These are phyloP conservation scores for Blastobotrys parvus DNA, from an alignment of 805 yeast genomes.

Conservation along the genomic window DNA sequence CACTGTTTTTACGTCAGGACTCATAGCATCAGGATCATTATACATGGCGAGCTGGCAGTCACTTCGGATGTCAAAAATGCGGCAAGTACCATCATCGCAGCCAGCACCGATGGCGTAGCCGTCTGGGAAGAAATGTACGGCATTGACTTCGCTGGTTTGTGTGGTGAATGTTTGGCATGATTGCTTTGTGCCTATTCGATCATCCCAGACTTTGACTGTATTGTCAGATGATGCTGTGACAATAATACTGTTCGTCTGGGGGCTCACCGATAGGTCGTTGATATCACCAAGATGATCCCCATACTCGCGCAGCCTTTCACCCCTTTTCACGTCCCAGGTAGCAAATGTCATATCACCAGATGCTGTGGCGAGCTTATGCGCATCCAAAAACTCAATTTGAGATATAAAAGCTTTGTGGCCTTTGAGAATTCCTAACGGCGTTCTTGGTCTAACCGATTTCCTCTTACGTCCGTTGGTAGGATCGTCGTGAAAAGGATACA, in stretches of 20 bases:
- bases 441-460: constrained; percentile 16
- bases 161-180: constrained; percentile 35
- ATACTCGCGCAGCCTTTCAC: constrained; percentile 32
- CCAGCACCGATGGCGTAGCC: constrained; percentile 68
- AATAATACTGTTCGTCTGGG: constrained; percentile 45
- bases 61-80: constrained; percentile 67
- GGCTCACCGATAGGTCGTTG: constrained; percentile 53
- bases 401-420: constrained; percentile 82
- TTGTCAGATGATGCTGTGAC: constrained; percentile 71
- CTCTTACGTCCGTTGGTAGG: not conserved
- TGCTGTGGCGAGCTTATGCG: constrained; percentile 51
- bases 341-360: constrained; percentile 79
- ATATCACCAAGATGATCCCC: constrained; percentile 41
- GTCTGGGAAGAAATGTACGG: constrained; percentile 56
- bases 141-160: constrained; percentile 56
- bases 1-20: constrained; percentile 48
- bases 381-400: constrained; percentile 57
- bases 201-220: constrained; percentile 71
- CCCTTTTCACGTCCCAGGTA: constrained; percentile 69
- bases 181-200: constrained; percentile 39
- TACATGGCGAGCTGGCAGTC: constrained; percentile 60
- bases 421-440: constrained; percentile 48
- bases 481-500: constrained; percentile 35
- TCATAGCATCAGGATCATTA: constrained; percentile 6
- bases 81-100: constrained; percentile 65